Conservation (phyloP, 805 yeast species). For the Clavispora fructus region DNA sequence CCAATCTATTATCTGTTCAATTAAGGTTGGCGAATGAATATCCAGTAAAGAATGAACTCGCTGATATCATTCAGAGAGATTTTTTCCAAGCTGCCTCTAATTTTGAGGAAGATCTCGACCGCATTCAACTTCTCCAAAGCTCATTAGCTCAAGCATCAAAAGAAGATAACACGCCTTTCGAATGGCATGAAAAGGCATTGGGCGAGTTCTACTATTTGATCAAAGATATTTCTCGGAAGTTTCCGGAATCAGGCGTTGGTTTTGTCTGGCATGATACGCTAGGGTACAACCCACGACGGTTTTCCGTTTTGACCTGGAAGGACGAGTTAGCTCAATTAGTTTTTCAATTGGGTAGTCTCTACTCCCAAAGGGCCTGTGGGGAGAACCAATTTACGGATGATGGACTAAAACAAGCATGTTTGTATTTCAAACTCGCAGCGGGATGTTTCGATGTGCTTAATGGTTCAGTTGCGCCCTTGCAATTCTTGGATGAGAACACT, state of each 20-base stretch:
- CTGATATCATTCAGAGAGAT: slow-evolving; percentile 44
- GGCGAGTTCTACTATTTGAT: slow-evolving; percentile 46
- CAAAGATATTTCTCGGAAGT: slow-evolving; percentile 43
- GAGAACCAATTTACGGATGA: slow-evolving; percentile 44
- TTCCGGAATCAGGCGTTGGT: slow-evolving; percentile 56
- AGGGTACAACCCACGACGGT: slow-evolving; percentile 47
- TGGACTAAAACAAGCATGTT: slow-evolving; percentile 58
- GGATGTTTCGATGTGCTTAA: slow-evolving; percentile 43
- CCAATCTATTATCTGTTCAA: slow-evolving; percentile 48
- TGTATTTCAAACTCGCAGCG: slow-evolving; percentile 65
- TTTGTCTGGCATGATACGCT: slow-evolving; percentile 74
- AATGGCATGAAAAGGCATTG: slow-evolving; percentile 22
- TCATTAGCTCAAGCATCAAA: slow-evolving; percentile 27
- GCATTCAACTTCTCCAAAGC: slow-evolving; percentile 41
- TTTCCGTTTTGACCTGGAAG: slow-evolving; percentile 2
- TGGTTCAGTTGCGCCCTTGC: not conserved
- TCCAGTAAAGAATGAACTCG: slow-evolving; percentile 35
- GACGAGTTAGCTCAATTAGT: slow-evolving; percentile 56
- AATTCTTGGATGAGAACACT: slow-evolving; percentile 51
- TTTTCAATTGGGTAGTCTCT: slow-evolving; percentile 65
- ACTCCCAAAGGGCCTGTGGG: slow-evolving; percentile 50
- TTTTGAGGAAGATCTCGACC: slow-evolving; percentile 33
- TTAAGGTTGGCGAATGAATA: slow-evolving; percentile 41
- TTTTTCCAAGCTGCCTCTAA: slow-evolving; percentile 34
- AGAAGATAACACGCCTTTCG: slow-evolving; percentile 17